Percentiles rank a stretch among this genome's conserved stretches.
These are phyloP conservation scores for Croton laevigatus DNA, from an alignment of 441 rosid genomes.

Conservation along the genomic window DNA sequence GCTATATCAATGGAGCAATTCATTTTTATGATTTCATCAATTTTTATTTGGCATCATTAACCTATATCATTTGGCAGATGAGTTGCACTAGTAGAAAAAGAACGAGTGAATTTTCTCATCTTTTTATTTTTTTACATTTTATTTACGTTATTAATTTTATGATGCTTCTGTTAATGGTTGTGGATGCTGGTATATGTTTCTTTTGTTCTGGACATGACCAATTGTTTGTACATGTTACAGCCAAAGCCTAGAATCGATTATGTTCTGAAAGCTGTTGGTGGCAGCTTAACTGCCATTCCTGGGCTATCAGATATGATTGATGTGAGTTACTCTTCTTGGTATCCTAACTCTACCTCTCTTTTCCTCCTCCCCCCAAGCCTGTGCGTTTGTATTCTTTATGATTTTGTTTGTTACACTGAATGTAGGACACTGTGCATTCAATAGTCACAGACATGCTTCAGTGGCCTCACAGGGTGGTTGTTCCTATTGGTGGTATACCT, in stretches of 20 bases:
- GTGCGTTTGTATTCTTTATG: neutral
- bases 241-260: conserved; percentile 94
- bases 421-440: conserved; percentile 78
- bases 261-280: conserved; percentile 93
- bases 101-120: neutral
- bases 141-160: neutral
- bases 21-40: neutral
- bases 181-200: neutral
- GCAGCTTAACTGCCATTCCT: conserved; percentile 94
- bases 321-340: conserved; percentile 44
- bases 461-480: conserved; percentile 98
- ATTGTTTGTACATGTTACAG: conserved; percentile 40
- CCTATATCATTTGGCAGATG: neutral
- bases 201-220: conserved; percentile 27
- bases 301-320: conserved; percentile 95
- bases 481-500: conserved; percentile 90
- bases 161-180: conserved; percentile 7
- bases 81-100: neutral
- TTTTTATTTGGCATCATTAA: neutral
- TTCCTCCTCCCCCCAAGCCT: neutral
- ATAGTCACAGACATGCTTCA: conserved; percentile 91
- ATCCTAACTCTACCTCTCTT: neutral
- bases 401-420: conserved; percentile 10
- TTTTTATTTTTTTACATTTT: neutral
- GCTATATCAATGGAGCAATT: neutral